Evolutionary conservation across 2,329 filamentous ascomycete genomes (phyloP).

Genomic region (Diaporthe amygdali): DNA sequence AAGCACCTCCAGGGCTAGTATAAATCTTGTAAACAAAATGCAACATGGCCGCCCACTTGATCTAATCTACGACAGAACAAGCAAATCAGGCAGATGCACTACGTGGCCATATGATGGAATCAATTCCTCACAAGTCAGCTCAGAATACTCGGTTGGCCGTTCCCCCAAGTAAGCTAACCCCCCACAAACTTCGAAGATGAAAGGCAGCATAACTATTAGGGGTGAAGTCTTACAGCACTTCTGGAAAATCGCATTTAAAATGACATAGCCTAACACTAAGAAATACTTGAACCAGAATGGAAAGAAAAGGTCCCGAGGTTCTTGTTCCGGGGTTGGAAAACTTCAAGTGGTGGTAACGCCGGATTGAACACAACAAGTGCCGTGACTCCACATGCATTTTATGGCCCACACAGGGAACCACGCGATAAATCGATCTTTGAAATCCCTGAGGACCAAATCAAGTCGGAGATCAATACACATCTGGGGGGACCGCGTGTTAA

Average conservation of each 20-base stretch:
- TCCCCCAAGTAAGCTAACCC: background rate
- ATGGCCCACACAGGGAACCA: background rate
- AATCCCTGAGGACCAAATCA: background rate
- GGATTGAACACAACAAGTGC: background rate
- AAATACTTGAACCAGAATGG: background rate
- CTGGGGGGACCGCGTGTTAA: background rate
- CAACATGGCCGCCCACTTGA: background rate
- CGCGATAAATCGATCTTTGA: background rate
- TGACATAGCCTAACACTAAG: background rate
- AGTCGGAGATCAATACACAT: background rate
- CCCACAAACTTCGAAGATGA: too few species aligned
- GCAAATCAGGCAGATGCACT: background rate
- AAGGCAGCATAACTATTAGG: background rate
- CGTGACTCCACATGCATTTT: background rate
- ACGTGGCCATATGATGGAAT: background rate
- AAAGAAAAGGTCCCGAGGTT: background rate
- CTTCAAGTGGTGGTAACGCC: background rate
- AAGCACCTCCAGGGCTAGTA: too few species aligned
- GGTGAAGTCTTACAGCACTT: too few species aligned
- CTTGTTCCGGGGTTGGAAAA: background rate
- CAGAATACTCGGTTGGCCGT: background rate
- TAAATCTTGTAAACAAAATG: background rate
- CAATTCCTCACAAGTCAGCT: background rate
- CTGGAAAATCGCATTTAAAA: background rate
- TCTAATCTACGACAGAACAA: background rate